Evolutionary conservation across 768 basidiomycete genomes (phyloP), one percentile per base, ranked within the genome.

Genomic region (Cystofilobasidium capitatum): DNA sequence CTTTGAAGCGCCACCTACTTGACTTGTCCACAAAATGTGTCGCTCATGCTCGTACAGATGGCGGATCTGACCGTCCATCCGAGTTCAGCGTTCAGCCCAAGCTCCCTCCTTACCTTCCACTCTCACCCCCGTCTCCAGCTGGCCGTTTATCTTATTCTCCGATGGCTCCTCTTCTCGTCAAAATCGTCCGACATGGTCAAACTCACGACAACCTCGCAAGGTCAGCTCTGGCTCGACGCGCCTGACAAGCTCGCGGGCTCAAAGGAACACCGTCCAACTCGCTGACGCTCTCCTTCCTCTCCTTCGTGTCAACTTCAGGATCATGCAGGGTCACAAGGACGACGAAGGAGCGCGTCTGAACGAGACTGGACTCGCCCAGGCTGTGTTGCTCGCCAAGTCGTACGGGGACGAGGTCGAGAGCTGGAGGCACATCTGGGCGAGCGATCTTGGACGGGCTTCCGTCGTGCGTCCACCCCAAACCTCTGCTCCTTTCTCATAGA

Each of bases 241-340:
- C 9, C 24, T 24, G 5, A 6, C 8, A 16, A 24, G 49, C 49
- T 12, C 22, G 17, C n/a, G 24, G 24, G 24, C 49, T 29, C 4
- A 29, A 9, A 51, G 4, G 6, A 51, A n/a, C n/a, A 8, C 20
- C 47, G 47, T 22, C 9, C 9, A 8, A 22, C 22, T 8, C 8
- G 47, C 9, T 24, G 26, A 49, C 6, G 44, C 44, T 45, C 17
- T 20, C 8, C 6, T 45, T 6, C 6, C 4, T n/a, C 44, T 45
- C 44, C 17, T 16, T n/a, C 17, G 17, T 17, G 24, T 8, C 49
- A n/a, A 2, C n/a, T n/a, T 26, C 45, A 51, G 51, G 29, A 55
- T 55, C 51, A 55, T 55, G 51, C 51, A 55, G 51, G 51, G 51
- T 31, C n/a, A n/a, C 17, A 55, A 55, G 51, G 20, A 55, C 51